A percentile compares a stretch with the other conserved stretches of the same genome.
phyloP scores from a whole-genome alignment of 2,329 filamentous ascomycete species.

The Didymella sp. region DNA sequence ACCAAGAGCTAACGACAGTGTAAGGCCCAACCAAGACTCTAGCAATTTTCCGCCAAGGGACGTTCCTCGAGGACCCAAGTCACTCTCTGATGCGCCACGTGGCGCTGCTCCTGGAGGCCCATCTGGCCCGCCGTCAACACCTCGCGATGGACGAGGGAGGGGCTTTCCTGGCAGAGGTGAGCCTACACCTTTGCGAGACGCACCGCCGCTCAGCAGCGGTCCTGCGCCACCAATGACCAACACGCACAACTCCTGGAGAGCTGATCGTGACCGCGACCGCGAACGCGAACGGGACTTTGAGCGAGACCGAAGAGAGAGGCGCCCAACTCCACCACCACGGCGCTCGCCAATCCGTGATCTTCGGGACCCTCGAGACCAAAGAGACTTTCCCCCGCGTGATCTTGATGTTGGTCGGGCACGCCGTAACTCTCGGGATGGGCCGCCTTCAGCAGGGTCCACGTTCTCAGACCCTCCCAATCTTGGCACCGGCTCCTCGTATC shows the following conservation, averaged over 20 bases:
- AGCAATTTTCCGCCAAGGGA: constrained; percentile 56
- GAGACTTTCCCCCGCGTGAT: constrained; percentile 66
- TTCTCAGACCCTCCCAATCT: constrained; percentile 70
- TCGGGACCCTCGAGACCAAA: constrained; percentile 67
- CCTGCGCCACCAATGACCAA: constrained; percentile 31
- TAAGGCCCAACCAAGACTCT: constrained; percentile 40
- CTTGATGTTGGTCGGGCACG: constrained; percentile 72
- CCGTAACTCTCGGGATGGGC: constrained; percentile 74
- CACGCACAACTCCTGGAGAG: constrained; percentile 61
- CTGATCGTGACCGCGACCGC: constrained; percentile 59
- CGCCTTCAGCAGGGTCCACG: constrained; percentile 73
- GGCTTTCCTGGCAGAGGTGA: constrained; percentile 67
- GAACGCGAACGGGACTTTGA: constrained; percentile 65
- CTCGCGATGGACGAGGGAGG: constrained; percentile 64
- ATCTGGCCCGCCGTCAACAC: constrained; percentile 50
- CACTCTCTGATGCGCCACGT: constrained; percentile 68
- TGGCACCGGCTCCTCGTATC: constrained; percentile 58
- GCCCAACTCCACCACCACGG: constrained; percentile 65
- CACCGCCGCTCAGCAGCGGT: constrained; percentile 56
- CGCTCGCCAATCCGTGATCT: constrained; percentile 67
- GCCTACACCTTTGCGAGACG: constrained; percentile 65
- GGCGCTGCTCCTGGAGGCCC: constrained; percentile 44
- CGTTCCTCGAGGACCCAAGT: constrained; percentile 82
- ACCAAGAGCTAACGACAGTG: constrained; percentile 52
- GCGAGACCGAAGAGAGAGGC: constrained; percentile 65